Evolutionary conservation across 2,329 filamentous ascomycete genomes (phyloP), one percentile per base, ranked within the genome.

Genomic region (Didymella arachidicola): DNA sequence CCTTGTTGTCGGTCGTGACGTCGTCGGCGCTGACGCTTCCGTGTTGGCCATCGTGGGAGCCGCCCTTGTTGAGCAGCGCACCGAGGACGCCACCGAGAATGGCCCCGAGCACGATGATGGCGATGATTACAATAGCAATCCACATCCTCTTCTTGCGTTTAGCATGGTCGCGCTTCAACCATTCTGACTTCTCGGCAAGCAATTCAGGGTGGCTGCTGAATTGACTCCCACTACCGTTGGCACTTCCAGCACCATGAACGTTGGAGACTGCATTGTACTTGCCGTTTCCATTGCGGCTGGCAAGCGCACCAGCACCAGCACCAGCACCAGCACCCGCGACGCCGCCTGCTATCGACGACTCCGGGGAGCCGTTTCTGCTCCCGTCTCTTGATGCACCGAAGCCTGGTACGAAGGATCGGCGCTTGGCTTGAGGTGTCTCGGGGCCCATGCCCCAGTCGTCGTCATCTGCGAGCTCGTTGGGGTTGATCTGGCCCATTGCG

Each of bases 401-500:
- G 58, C 85, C 87, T 18, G 51, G 50, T 34, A 89, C 77, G 74
- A 89, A 84, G 34, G 89, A 87, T 63, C 81, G 84, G 59, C 84
- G 82, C 73, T 82, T 80, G 68, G 74, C 77, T 69, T 72, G 69
- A 8, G 60, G 44, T 76, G 59, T 79, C 66, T 85, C 88, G 16
- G 69, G 69, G 4, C 85, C 82, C 50, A 95, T 83, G 1, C 90
- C 92, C 73, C 96, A 93, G 70, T 97, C 93, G 27, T 91, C 92
- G 71, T 97, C 93, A 73, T 97, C 93, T 22, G 85, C 86, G 63
- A 97, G 93, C 14, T 89, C 87, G 69, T 90, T 87, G 2, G 93
- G 92, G 72, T 97, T 88, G 59, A 95, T 83, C 49, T 76, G 72
- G 49, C 76, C 84, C 69, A 77, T 70, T 32, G 71, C 62, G 8